These are phyloP conservation scores for Rhizopogon sp. DNA, from an alignment of 768 basidiomycete species.

Conservation along the genomic window DNA sequence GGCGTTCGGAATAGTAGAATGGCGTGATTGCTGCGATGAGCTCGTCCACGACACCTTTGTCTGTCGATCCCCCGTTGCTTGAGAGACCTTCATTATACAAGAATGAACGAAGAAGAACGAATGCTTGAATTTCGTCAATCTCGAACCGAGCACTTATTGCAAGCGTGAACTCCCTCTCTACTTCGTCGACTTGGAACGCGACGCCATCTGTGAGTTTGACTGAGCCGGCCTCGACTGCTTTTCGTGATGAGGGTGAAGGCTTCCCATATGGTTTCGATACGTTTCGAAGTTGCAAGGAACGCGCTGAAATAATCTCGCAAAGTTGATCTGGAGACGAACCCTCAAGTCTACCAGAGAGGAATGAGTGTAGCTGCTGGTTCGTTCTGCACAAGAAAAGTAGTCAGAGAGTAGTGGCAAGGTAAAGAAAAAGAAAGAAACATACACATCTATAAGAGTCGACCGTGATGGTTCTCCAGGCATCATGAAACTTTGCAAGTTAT, in stretches of 20 bases:
- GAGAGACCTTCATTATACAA: slow-evolving; percentile 74
- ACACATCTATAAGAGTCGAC: slow-evolving; percentile 73
- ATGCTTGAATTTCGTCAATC: slow-evolving; percentile 79
- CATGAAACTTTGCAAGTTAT: slow-evolving; percentile 4
- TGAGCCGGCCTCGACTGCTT: slow-evolving; percentile 60
- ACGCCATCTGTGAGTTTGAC: slow-evolving; percentile 68
- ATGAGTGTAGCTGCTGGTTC: slow-evolving; percentile 56
- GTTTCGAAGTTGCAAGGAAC: slow-evolving; percentile 51
- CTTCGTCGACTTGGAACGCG: slow-evolving; percentile 56
- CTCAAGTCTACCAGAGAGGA: slow-evolving; percentile 56
- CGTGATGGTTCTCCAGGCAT: slow-evolving; percentile 49
- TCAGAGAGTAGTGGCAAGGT: slow-evolving; percentile 3
- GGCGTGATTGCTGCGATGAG: slow-evolving; percentile 68
- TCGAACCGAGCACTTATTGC: slow-evolving; percentile 69
- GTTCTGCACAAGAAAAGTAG: slow-evolving; percentile 36
- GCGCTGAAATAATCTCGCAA: slow-evolving; percentile 51
- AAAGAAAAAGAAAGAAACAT: not conserved
- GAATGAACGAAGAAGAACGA: slow-evolving; percentile 71
- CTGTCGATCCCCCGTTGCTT: slow-evolving; percentile 39
- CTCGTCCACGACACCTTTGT: slow-evolving; percentile 39
- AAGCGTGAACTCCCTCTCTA: slow-evolving; percentile 63
- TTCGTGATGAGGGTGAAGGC: slow-evolving; percentile 63
- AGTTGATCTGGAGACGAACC: slow-evolving; percentile 55
- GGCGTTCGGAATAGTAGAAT: slow-evolving; percentile 79
- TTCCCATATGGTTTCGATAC: slow-evolving; percentile 63